Percentiles rank a stretch among this genome's conserved stretches.
Conservation (phyloP, 768 basidiomycete genomes). For the Boletus subparvulus region DNA sequence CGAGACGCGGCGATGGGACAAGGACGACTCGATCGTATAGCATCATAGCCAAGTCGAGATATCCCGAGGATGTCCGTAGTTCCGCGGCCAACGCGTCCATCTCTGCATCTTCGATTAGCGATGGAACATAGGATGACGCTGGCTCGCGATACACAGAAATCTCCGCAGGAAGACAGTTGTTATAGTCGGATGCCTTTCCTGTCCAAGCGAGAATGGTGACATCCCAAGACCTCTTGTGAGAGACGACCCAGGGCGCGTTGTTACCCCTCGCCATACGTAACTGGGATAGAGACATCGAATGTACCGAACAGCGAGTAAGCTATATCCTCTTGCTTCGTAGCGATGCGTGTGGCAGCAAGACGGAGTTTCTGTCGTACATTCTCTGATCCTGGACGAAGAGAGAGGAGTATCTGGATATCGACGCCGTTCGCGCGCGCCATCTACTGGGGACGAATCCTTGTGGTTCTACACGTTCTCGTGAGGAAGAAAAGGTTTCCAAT, state of each 20-base stretch:
- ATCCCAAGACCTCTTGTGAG: not conserved
- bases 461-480: not conserved
- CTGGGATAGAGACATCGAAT: not conserved
- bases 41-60: not conserved
- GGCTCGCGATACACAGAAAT: not conserved
- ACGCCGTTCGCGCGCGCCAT: not conserved
- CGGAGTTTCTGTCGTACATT: not conserved
- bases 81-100: not conserved
- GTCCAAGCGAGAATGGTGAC: not conserved
- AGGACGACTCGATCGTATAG: not conserved
- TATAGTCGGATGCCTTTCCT: not conserved
- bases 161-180: not conserved
- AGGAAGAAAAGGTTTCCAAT: not conserved
- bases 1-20: not conserved
- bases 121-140: not conserved
- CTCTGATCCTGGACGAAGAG: not conserved
- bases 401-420: not conserved
- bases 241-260: not conserved
- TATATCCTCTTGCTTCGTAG: not conserved
- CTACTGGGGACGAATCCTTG: not conserved
- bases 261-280: not conserved
- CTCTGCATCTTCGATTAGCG: not conserved
- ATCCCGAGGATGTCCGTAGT: not conserved
- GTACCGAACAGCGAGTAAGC: not conserved
- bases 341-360: not conserved